Evolutionary conservation across 208 protist species (phyloP).

Genomic region (Crithidia brevicula): DNA sequence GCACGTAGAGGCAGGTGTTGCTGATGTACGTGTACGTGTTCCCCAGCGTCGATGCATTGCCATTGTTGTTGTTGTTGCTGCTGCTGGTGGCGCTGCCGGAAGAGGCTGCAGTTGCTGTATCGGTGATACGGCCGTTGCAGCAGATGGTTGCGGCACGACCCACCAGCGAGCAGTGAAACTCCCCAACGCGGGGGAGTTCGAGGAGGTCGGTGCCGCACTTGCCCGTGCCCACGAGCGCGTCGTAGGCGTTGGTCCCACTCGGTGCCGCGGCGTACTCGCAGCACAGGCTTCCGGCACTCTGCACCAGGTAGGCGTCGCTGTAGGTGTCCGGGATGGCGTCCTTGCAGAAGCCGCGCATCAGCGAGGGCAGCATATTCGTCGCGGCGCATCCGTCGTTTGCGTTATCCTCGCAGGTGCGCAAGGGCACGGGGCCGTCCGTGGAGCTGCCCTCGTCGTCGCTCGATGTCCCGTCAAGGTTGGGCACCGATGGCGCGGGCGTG

Average conservation of each 20-base stretch:
- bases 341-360: conserved; percentile 28
- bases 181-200: conserved; percentile 20
- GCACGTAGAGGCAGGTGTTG: conserved; percentile 21
- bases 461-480: conserved; percentile 1
- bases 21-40: conserved; percentile 13
- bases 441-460: background rate
- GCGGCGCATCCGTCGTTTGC: conserved; percentile 12
- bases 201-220: conserved; percentile 13
- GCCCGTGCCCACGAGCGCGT: background rate
- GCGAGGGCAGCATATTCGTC: background rate
- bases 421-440: background rate
- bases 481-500: conserved; percentile 7
- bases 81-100: background rate
- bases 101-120: background rate
- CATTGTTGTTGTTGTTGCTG: background rate
- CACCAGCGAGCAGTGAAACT: conserved; percentile 20
- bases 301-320: conserved; percentile 20
- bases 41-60: background rate
- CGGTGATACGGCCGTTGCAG: conserved; percentile 27
- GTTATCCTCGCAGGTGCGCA: conserved; percentile 9
- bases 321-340: conserved; percentile 19
- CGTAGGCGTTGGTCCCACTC: background rate
- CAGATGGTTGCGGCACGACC: conserved; percentile 11
- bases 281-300: conserved; percentile 14
- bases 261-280: conserved; percentile 21